phyloP scores from a whole-genome alignment of 1,139 yeast genomes.

The Hemisphaericaspora xylanilytica region DNA sequence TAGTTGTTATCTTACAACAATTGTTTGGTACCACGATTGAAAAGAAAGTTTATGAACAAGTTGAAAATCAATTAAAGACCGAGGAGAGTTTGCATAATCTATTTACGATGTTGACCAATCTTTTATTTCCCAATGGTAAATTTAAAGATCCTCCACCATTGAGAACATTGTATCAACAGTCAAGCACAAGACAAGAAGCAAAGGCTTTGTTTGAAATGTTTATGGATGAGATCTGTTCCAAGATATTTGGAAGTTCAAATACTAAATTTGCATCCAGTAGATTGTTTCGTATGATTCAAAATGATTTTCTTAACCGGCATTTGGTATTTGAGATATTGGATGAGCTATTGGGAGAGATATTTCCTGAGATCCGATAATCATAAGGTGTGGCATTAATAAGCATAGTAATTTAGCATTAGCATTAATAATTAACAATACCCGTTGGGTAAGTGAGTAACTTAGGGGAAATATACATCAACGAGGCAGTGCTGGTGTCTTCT shows the following conservation, averaged over 20 bases:
- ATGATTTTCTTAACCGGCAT: slow-evolving; percentile 66
- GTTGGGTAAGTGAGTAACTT: too few species aligned
- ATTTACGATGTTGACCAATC: slow-evolving; percentile 40
- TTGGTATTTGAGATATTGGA: slow-evolving; percentile 54
- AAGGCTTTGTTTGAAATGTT: slow-evolving; percentile 53
- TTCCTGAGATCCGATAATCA: slow-evolving; percentile 20
- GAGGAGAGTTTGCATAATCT: slow-evolving; percentile 51
- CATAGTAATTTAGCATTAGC: too few species aligned
- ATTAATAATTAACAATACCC: too few species aligned
- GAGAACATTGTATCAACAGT: slow-evolving; percentile 54
- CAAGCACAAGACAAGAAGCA: slow-evolving; percentile 58
- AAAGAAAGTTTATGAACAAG: slow-evolving; percentile 52
- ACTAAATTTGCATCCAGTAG: slow-evolving; percentile 61
- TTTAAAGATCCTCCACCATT: slow-evolving; percentile 43
- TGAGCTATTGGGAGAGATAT: slow-evolving; percentile 24
- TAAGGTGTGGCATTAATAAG: too few species aligned
- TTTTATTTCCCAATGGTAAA: slow-evolving; percentile 67
- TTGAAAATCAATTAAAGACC: slow-evolving; percentile 32
- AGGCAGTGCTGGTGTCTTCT: too few species aligned
- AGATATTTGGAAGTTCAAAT: slow-evolving; percentile 67
- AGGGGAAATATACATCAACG: too few species aligned
- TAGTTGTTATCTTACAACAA: slow-evolving; percentile 79
- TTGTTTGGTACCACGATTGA: slow-evolving; percentile 87
- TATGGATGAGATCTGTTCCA: slow-evolving; percentile 66
- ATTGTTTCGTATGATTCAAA: slow-evolving; percentile 69